These are phyloP conservation scores for Ganoderma lucidum DNA, from an alignment of 1,284 basidiomycete species.

Conservation along the genomic window DNA sequence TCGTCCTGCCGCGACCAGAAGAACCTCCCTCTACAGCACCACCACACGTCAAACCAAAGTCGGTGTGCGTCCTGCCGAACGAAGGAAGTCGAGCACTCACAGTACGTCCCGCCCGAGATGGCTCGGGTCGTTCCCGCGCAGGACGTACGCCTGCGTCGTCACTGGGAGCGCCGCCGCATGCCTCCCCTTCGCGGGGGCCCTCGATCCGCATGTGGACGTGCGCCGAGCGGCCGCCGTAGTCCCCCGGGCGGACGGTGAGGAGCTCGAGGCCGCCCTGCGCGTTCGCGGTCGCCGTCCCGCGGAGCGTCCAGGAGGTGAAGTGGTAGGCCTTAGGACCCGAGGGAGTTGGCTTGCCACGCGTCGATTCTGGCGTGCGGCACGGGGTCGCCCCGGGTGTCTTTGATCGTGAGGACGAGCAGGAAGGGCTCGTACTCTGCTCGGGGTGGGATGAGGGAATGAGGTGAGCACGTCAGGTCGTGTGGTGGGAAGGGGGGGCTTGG, in stretches of 20 bases:
- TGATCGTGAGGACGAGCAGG: constrained; percentile 35
- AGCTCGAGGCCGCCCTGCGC: constrained; percentile 38
- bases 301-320: constrained; percentile 36
- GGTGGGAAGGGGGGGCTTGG: neutral
- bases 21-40: constrained; percentile 30
- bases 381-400: constrained; percentile 33
- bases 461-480: neutral
- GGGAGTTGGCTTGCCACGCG: constrained; percentile 40
- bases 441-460: neutral
- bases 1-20: constrained; percentile 24
- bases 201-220: constrained; percentile 38
- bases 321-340: constrained; percentile 15
- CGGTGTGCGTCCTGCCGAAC: neutral
- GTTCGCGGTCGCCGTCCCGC: constrained; percentile 38
- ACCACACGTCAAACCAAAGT: neutral
- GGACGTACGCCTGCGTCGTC: constrained; percentile 42
- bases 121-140: constrained; percentile 34
- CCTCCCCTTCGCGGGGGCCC: constrained; percentile 13
- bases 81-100: constrained; percentile 27
- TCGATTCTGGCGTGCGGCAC: constrained; percentile 36
- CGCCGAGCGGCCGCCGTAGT: constrained; percentile 35
- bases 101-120: constrained; percentile 32
- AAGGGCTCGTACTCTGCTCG: constrained; percentile 34
- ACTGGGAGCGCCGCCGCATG: constrained; percentile 23
- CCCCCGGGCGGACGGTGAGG: constrained; percentile 38